Base-by-base conservation (phyloP, 306 rosid genomes). In the Lablab purpureus region DNA sequence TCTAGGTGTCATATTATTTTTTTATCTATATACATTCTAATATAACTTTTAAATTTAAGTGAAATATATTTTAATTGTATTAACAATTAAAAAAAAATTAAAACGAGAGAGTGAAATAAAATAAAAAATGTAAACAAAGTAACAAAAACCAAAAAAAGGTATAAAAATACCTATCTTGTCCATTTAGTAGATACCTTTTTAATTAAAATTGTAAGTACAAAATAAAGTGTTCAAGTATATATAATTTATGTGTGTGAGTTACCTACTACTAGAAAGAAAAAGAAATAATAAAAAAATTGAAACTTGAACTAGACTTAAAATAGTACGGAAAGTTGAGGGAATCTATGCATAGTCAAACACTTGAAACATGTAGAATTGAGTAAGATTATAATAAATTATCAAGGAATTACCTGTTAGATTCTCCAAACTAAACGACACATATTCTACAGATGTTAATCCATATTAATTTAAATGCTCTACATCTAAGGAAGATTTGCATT, bases 261-360 rank as follows among this genome's bases (percentile, higher is more conserved):
- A 13, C 4, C 36, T 32, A 32, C 36, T 32, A 32, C 7, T 32
- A 19, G 45, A n/a, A 19, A 36, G 50, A 66, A 67, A 68, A 67
- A 68, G 74, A 69, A 49, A 25, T 67, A 2, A 68, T 68, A 73
- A 15, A 55, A 74, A 41, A 74, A 15, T 27, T 25, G 46, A 60
- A 60, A 75, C 46, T 60, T 32, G 9, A 17, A 41, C 41, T 37
- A 4, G 7, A 40, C 19, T 14, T n/a, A 6, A 66, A 27, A n/a
- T 75, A n/a, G 71, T 60, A 75, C 71, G 71, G 71, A 74, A 59
- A 74, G 7, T 19, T 17, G 58, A 46, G 71, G 30, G 45, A 60
- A 11, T 59, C 70, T 27, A 59, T 10, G 2, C 23, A n/a, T 27
- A 28, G 71, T 60, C 46, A 45, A 58, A 75, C 46, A 5, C 45